Percentiles rank a stretch among this genome's conserved stretches.
Conservation (phyloP, 371 early-diverging fungal genomes). For the Phascolomyces articulosus region DNA sequence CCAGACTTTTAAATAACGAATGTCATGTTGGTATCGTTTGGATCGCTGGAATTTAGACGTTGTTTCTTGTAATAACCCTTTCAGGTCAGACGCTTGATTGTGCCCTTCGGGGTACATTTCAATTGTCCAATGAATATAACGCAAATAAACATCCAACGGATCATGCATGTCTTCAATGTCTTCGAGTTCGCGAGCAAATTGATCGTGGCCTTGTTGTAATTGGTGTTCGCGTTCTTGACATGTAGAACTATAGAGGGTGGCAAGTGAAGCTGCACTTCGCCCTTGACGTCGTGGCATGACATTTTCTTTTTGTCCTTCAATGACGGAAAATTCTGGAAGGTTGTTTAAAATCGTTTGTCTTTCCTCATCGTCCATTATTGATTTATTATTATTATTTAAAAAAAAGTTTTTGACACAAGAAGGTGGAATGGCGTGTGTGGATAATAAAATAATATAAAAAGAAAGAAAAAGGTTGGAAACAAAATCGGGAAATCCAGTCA, state of each 20-base stretch:
- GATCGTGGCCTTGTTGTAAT: slow-evolving; percentile 35
- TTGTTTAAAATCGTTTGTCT: slow-evolving; percentile 18
- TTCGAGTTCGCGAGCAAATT: slow-evolving; percentile 54
- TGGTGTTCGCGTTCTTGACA: slow-evolving; percentile 31
- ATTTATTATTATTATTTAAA: too few species aligned
- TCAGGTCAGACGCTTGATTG: slow-evolving; percentile 54
- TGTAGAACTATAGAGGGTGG: slow-evolving; percentile 33
- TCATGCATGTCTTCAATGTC: slow-evolving; percentile 65
- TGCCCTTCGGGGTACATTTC: slow-evolving; percentile 72
- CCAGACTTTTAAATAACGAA: slow-evolving; percentile 78
- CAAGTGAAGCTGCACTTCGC: slow-evolving; percentile 62
- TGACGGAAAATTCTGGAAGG: slow-evolving; percentile 34
- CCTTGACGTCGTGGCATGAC: slow-evolving; percentile 73
- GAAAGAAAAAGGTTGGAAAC: too few species aligned
- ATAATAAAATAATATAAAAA: too few species aligned
- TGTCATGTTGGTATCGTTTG: slow-evolving; percentile 73
- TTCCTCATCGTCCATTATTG: slow-evolving; percentile 9
- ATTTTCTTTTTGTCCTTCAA: slow-evolving; percentile 85
- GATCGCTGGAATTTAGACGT: slow-evolving; percentile 63
- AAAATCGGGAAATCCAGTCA: too few species aligned
- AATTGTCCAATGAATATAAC: slow-evolving; percentile 77
- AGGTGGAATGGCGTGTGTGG: too few species aligned
- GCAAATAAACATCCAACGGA: slow-evolving; percentile 73
- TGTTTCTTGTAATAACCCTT: slow-evolving; percentile 62
- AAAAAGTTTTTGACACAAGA: too few species aligned